Evolutionary conservation across 2,329 filamentous ascomycete genomes (phyloP).

Genomic region (Ampelomyces quisqualis): DNA sequence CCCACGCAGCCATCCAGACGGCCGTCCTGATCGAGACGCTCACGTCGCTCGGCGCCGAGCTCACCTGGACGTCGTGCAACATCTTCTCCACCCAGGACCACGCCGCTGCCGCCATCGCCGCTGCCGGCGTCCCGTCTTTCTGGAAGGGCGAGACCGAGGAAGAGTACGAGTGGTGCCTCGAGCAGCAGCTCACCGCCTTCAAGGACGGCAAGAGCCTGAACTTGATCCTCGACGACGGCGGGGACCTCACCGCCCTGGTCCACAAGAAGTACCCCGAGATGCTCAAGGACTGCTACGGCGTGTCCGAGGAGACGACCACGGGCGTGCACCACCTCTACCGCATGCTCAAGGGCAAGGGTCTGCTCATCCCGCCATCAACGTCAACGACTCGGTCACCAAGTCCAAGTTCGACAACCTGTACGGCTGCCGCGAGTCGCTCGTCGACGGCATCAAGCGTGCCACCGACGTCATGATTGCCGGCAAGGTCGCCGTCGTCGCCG

Average conservation of each 20-base stretch:
- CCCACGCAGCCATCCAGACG: constrained; percentile 79
- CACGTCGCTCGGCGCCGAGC: constrained; percentile 89
- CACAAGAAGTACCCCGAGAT: constrained; percentile 98
- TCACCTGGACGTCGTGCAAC: constrained; percentile 99
- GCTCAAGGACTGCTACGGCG: constrained; percentile 97
- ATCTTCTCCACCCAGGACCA: constrained; percentile 99
- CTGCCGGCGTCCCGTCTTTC: constrained; percentile 81
- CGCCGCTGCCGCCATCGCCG: constrained; percentile 95
- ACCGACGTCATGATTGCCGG: constrained; percentile 99
- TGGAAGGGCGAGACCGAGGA: constrained; percentile 96
- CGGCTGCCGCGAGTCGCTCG: constrained; percentile 97
- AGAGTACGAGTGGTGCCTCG: constrained; percentile 99
- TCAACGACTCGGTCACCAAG: constrained; percentile 99
- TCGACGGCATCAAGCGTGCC: constrained; percentile 99
- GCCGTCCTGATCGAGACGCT: constrained; percentile 99
- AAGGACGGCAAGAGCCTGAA: constrained; percentile 96
- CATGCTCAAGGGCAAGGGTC: constrained; percentile 77
- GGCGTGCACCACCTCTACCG: constrained; percentile 99
- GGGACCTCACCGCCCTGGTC: constrained; percentile 92
- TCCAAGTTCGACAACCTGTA: constrained; percentile 99
- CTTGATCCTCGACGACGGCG: constrained; percentile 98
- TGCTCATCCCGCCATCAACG: constrained; percentile 92
- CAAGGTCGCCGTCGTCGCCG: constrained; percentile 96
- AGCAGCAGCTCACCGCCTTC: constrained; percentile 97
- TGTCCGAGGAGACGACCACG: constrained; percentile 99